Percentiles rank a stretch among this genome's conserved stretches.
These are phyloP conservation scores for Phytophthora aleatoria DNA, from an alignment of 352 stramenopile genomes.

Conservation along the genomic window DNA sequence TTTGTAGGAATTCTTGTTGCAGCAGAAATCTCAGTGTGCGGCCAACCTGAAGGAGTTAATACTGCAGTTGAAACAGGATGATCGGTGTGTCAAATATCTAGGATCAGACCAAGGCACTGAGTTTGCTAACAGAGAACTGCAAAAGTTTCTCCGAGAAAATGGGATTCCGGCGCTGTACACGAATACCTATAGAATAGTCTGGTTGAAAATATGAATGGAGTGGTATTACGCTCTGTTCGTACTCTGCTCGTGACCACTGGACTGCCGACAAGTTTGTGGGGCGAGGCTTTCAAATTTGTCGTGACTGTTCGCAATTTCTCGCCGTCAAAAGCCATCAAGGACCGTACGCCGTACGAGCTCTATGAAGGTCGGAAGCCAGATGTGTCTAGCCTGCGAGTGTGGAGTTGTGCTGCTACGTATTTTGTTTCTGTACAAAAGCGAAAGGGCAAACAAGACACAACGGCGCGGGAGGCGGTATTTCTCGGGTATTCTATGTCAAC, in stretches of 20 bases:
- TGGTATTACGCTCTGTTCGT: background rate
- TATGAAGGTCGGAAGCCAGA: background rate
- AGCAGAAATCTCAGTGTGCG: background rate
- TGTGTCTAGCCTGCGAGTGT: background rate
- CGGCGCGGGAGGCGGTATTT: background rate
- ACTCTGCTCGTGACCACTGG: background rate
- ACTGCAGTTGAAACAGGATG: background rate
- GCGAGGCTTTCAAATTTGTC: background rate
- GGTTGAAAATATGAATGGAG: background rate
- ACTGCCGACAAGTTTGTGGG: background rate
- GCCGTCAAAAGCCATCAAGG: background rate
- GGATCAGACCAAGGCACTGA: background rate
- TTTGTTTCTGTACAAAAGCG: background rate
- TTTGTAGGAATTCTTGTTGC: background rate
- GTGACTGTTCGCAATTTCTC: background rate
- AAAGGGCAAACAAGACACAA: background rate
- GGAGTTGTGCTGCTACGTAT: background rate
- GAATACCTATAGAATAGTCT: background rate
- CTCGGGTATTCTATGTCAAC: background rate
- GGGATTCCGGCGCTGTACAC: background rate
- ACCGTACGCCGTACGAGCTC: background rate
- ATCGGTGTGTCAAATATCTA: background rate
- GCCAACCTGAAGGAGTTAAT: background rate
- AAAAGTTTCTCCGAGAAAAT: background rate
- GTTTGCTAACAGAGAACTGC: background rate